Percentiles rank a stretch among this genome's conserved stretches.
phyloP scores from a whole-genome alignment of 768 basidiomycete genomes.

The Termitomyces eurrhizus region DNA sequence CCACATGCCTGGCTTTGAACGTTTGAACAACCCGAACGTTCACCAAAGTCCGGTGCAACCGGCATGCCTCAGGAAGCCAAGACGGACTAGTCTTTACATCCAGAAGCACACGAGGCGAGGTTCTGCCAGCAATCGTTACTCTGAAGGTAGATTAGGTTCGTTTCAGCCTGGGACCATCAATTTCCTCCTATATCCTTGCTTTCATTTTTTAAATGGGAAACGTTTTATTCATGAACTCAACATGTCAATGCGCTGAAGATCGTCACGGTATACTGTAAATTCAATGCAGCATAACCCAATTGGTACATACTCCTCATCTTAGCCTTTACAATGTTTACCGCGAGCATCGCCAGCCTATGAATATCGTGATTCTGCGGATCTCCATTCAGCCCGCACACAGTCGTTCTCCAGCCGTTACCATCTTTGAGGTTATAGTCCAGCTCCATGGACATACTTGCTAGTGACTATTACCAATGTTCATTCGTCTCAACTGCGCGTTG shows the following conservation, averaged over 20 bases:
- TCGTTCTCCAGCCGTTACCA: too few relatives aligned
- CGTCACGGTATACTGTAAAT: conserved; percentile 1
- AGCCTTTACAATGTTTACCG: conserved; percentile 46
- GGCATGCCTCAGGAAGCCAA: background rate
- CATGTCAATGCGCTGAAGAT: too few relatives aligned
- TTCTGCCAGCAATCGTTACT: background rate
- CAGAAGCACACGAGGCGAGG: background rate
- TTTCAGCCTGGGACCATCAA: background rate
- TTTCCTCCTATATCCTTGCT: background rate
- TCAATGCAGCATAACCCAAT: background rate
- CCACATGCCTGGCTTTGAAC: too few relatives aligned
- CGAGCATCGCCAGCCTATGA: conserved; percentile 55
- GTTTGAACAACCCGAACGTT: too few relatives aligned
- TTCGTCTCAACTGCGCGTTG: background rate
- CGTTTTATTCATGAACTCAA: too few relatives aligned
- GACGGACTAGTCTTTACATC: background rate
- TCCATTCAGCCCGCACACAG: conserved; percentile 16
- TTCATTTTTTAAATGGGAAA: background rate
- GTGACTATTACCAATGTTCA: too few relatives aligned
- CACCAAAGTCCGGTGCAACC: background rate
- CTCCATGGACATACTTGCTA: too few relatives aligned
- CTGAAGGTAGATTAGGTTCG: background rate
- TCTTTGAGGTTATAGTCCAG: too few relatives aligned
- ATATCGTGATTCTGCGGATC: background rate
- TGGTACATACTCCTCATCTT: background rate